These are phyloP conservation scores for Simmondsia chinensis DNA, from an alignment of 148 eudicot genomes.

Conservation along the genomic window DNA sequence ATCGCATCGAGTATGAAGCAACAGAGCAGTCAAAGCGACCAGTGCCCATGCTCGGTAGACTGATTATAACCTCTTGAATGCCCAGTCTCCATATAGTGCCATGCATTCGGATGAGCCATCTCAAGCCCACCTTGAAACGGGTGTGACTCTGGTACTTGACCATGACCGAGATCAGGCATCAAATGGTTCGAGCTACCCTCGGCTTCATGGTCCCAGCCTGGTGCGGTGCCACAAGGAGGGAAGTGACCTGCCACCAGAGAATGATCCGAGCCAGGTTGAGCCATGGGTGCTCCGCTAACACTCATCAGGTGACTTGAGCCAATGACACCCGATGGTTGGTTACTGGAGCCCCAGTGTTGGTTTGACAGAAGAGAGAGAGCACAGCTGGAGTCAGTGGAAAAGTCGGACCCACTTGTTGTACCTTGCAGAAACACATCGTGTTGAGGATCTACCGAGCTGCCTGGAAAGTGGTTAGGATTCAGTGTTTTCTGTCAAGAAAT, in stretches of 20 bases:
- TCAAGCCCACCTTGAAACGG: constrained; percentile 29
- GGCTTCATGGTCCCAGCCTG: constrained; percentile 35
- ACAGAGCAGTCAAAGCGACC: constrained; percentile 43
- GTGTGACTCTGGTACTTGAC: constrained; percentile 41
- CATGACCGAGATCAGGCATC: constrained; percentile 39
- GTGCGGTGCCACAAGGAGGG: constrained; percentile 15
- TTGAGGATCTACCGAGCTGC: too few relatives aligned
- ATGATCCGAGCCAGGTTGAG: constrained; percentile 28
- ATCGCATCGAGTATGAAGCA: too few relatives aligned
- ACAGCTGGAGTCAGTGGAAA: constrained; percentile 44
- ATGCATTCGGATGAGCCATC: constrained; percentile 38
- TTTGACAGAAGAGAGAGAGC: constrained; percentile 99
- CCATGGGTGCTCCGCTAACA: constrained; percentile 26
- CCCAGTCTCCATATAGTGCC: constrained; percentile 37
- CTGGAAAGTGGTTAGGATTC: too few relatives aligned
- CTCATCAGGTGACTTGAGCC: constrained; percentile 29
- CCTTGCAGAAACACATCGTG: too few relatives aligned
- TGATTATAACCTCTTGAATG: constrained; percentile 49
- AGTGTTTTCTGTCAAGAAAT: too few relatives aligned
- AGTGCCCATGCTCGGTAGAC: constrained; percentile 43
- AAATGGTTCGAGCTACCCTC: constrained; percentile 15
- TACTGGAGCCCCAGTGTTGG: constrained; percentile 67
- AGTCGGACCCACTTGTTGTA: too few relatives aligned
- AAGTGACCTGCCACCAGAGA: constrained; percentile 29
- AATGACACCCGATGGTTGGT: constrained; percentile 32